Percentiles rank a stretch among this genome's conserved stretches.
Evolutionary conservation across 2,329 filamentous ascomycete genomes (phyloP).

Genomic region (Diplodia mutila): DNA sequence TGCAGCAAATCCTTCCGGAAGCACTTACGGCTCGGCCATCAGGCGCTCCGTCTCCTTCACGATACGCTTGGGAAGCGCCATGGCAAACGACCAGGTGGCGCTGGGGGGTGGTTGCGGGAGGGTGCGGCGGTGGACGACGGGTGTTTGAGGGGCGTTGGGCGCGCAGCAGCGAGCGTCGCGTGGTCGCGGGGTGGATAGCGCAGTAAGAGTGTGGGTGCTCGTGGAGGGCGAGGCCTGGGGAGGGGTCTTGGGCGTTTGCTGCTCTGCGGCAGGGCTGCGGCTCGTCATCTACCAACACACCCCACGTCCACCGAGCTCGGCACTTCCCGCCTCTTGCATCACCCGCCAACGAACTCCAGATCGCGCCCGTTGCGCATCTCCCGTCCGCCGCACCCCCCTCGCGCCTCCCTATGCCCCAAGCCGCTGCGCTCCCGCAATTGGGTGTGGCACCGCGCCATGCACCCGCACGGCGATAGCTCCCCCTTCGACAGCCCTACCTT

Average conservation of each 20-base stretch:
- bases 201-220: neutral
- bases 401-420: constrained; percentile 6
- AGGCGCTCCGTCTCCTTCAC: constrained; percentile 98
- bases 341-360: constrained; percentile 3
- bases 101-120: neutral
- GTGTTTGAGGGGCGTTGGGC: neutral
- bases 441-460: constrained; percentile 25
- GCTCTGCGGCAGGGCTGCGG: constrained; percentile 16
- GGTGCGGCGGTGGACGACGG: neutral
- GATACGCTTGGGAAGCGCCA: constrained; percentile 92
- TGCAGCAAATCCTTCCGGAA: constrained; percentile 12
- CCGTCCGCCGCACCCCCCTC: neutral
- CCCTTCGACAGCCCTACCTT: constrained; percentile 88
- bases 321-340: constrained; percentile 25
- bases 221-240: neutral
- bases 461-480: constrained; percentile 38
- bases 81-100: constrained; percentile 33
- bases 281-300: constrained; percentile 23
- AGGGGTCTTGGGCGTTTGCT: constrained; percentile 27
- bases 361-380: constrained; percentile 2
- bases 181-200: neutral
- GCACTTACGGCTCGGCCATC: constrained; percentile 87
- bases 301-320: constrained; percentile 19
- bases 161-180: neutral
- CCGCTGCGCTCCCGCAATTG: constrained; percentile 12